These are phyloP conservation scores for Microthlaspi erraticum DNA, from an alignment of 345 rosid species.

Conservation along the genomic window DNA sequence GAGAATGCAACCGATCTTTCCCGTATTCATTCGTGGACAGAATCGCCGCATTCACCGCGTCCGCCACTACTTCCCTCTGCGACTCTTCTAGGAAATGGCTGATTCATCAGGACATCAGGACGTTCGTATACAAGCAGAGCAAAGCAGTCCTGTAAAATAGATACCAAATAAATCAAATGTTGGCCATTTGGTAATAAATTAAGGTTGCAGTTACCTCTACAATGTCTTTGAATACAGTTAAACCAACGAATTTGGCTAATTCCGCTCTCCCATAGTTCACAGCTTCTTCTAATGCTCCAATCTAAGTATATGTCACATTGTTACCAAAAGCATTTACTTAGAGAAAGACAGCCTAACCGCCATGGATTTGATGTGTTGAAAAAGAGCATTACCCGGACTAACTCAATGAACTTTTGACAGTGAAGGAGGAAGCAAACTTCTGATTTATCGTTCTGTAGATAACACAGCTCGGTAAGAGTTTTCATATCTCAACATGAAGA, in stretches of 20 bases:
- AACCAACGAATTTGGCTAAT: conserved; percentile 63
- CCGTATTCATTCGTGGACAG: conserved; percentile 62
- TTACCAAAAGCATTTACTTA: not conserved
- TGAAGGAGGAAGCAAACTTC: conserved; percentile 82
- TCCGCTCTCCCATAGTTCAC: conserved; percentile 77
- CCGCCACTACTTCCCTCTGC: conserved; percentile 84
- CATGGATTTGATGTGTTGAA: not conserved
- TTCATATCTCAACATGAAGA: conserved; percentile 32
- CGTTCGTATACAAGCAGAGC: conserved; percentile 81
- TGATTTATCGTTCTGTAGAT: conserved; percentile 80
- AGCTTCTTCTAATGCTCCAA: conserved; percentile 78
- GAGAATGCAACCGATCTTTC: conserved; percentile 55
- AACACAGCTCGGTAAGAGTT: conserved; percentile 28
- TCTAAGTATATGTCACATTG: conserved; percentile 43
- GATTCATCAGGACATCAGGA: conserved; percentile 69
- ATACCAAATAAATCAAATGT: conserved; percentile 1
- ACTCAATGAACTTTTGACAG: conserved; percentile 91
- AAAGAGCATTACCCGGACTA: conserved; percentile 68
- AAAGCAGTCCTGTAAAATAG: conserved; percentile 66
- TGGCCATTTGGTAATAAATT: too few species aligned
- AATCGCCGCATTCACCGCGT: conserved; percentile 75
- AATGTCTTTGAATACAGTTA: conserved; percentile 56
- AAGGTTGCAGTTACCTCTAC: conserved; percentile 65
- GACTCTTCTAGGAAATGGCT: conserved; percentile 73
- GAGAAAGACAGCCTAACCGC: not conserved